Percentiles rank a stretch among this genome's conserved stretches.
These are phyloP conservation scores for Solanum pinnatisectum DNA, from an alignment of 257 asterid species.

Conservation along the genomic window DNA sequence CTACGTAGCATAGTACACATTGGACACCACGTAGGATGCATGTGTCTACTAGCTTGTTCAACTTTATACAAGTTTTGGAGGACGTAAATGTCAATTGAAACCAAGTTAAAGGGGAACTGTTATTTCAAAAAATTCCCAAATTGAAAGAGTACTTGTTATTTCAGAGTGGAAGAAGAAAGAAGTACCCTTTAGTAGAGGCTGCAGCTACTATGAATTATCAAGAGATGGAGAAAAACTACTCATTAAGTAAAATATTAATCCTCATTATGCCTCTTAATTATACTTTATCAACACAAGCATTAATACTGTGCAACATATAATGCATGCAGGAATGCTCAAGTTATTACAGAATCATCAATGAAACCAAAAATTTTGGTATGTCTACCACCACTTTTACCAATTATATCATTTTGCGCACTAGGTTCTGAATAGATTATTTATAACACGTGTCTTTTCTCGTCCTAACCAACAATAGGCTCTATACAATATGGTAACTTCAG, in stretches of 20 bases:
- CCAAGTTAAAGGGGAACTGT: rapidly evolving
- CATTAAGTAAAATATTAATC: conserved; percentile 32
- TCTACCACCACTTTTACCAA: conserved; percentile 8
- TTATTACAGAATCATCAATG: conserved; percentile 52
- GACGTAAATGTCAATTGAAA: rapidly evolving
- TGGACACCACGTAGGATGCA: rapidly evolving
- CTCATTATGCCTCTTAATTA: not conserved
- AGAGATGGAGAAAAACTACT: conserved; percentile 33
- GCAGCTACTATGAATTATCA: conserved; percentile 51
- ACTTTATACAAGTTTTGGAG: not conserved
- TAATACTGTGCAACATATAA: not conserved
- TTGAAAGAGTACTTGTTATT: not conserved
- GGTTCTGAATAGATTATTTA: not conserved
- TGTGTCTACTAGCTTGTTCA: not conserved
- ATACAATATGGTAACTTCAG: conserved; percentile 38
- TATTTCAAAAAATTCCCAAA: not conserved
- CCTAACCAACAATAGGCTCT: conserved; percentile 19
- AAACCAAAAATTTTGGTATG: conserved; percentile 52
- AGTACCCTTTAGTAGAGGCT: conserved; percentile 68
- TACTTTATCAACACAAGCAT: not conserved
- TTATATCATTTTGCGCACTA: not conserved
- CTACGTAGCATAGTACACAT: too few relatives aligned
- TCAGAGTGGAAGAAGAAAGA: conserved; percentile 69
- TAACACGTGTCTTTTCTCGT: not conserved
- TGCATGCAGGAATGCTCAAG: conserved; percentile 53